Conservation (phyloP, 139 green algal genomes). For the Chlorella ohadii region DNA sequence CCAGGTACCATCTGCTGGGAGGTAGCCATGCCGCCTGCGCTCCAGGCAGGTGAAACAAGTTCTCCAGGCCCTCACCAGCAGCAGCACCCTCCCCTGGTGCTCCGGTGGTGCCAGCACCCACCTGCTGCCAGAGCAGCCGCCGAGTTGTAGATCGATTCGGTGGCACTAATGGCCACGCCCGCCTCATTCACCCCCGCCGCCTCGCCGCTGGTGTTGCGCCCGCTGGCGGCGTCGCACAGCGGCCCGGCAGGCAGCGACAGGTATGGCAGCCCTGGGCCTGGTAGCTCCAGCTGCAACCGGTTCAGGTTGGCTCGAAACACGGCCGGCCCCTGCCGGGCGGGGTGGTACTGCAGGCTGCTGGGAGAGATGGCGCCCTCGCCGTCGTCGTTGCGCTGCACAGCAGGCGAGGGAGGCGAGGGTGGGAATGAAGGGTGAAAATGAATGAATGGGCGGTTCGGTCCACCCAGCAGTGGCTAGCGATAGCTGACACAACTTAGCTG, state of each 20-base stretch:
- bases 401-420: too few species aligned
- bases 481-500: too few species aligned
- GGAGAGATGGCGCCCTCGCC: conserved; percentile 14
- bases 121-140: conserved; percentile 7
- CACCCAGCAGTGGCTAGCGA: too few species aligned
- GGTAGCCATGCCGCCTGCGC: too few species aligned
- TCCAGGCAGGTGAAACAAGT: not conserved
- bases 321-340: not conserved
- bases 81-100: too few species aligned
- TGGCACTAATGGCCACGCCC: conserved; percentile 19
- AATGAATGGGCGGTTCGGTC: too few species aligned
- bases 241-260: conserved; percentile 11
- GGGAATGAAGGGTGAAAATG: too few species aligned
- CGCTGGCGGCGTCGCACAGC: not conserved
- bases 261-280: conserved; percentile 20
- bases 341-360: conserved; percentile 9
- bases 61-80: too few species aligned
- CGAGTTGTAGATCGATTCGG: conserved; percentile 37
- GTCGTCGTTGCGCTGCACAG: conserved; percentile 21
- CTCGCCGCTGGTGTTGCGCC: conserved; percentile 26
- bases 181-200: conserved; percentile 15
- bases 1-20: too few species aligned
- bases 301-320: conserved; percentile 9
- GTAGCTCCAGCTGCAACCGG: conserved; percentile 7
- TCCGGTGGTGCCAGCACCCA: too few species aligned